Percentiles rank a stretch among this genome's conserved stretches.
Evolutionary conservation across 768 basidiomycete species (phyloP).

Genomic region (Trametes villosa): DNA sequence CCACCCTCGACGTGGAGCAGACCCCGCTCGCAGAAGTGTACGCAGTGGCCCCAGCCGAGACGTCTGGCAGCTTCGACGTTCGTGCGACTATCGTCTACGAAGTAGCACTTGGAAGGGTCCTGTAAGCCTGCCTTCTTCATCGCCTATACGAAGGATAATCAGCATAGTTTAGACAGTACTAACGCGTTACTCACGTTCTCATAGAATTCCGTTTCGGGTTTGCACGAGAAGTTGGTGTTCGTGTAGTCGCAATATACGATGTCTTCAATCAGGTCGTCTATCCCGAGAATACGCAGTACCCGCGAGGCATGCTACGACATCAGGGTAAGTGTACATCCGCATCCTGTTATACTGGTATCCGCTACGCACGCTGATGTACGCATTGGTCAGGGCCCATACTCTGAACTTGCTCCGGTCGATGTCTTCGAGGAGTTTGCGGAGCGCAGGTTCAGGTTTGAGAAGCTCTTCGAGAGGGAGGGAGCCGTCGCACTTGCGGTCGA

Average conservation of each 20-base stretch:
- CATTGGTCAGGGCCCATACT: slow-evolving; percentile 90
- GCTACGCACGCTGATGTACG: slow-evolving; percentile 66
- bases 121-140: slow-evolving; percentile 60
- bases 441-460: slow-evolving; percentile 63
- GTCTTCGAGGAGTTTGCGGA: slow-evolving; percentile 74
- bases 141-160: slow-evolving; percentile 50
- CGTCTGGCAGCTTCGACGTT: slow-evolving; percentile 71
- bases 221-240: slow-evolving; percentile 70
- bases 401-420: slow-evolving; percentile 75
- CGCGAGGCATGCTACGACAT: slow-evolving; percentile 72
- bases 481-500: slow-evolving; percentile 83
- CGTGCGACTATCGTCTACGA: slow-evolving; percentile 74
- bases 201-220: slow-evolving; percentile 79
- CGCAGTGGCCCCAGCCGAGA: slow-evolving; percentile 74
- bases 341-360: background rate
- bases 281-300: slow-evolving; percentile 72
- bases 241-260: slow-evolving; percentile 82
- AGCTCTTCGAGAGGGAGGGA: slow-evolving; percentile 81
- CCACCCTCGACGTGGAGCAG: slow-evolving; percentile 68
- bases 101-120: slow-evolving; percentile 74
- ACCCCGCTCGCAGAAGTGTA: slow-evolving; percentile 76
- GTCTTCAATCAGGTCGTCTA: slow-evolving; percentile 74
- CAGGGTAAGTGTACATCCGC: background rate
- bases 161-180: background rate
- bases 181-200: slow-evolving; percentile 47